Evolutionary conservation across 2,329 filamentous ascomycete species (phyloP).

Genomic region (Stemphylium vesicarium): DNA sequence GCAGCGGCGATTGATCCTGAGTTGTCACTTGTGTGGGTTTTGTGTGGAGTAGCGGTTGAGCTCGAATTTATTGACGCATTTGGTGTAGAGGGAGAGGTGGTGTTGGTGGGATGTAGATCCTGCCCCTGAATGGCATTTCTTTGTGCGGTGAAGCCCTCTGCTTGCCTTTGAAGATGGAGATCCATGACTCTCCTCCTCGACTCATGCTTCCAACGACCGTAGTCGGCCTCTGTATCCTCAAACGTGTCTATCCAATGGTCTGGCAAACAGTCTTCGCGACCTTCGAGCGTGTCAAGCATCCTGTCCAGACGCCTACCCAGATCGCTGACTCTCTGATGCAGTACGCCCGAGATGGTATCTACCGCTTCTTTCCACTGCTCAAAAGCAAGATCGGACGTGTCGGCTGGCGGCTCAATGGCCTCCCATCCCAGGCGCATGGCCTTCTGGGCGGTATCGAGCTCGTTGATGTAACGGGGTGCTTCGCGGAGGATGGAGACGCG

Average conservation of each 20-base stretch:
- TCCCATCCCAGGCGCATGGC: conserved; percentile 72
- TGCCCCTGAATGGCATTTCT: neutral
- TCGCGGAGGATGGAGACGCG: conserved; percentile 77
- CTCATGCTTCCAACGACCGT: conserved; percentile 79
- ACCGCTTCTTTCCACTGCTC: conserved; percentile 49
- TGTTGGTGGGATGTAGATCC: too few relatives aligned
- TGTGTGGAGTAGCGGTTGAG: neutral
- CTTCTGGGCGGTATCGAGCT: conserved; percentile 68
- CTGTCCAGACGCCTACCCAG: conserved; percentile 78
- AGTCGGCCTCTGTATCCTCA: conserved; percentile 78
- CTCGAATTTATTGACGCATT: neutral
- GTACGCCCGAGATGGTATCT: conserved; percentile 62
- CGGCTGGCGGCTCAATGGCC: conserved; percentile 56
- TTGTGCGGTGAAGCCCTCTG: conserved; percentile 3
- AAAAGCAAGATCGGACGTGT: conserved; percentile 43
- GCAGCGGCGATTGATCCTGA: neutral
- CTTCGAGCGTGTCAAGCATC: conserved; percentile 87
- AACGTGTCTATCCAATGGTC: conserved; percentile 87
- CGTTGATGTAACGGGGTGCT: conserved; percentile 70
- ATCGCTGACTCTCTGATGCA: conserved; percentile 72
- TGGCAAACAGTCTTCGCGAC: conserved; percentile 80
- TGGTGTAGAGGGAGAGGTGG: neutral
- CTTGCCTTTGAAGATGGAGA: conserved; percentile 57
- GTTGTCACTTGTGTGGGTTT: neutral
- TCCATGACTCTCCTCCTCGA: conserved; percentile 77